A percentile compares a stretch with the other conserved stretches of the same genome.
Evolutionary conservation across 352 stramenopile species (phyloP).

Genomic region (Pythium aquatile): DNA sequence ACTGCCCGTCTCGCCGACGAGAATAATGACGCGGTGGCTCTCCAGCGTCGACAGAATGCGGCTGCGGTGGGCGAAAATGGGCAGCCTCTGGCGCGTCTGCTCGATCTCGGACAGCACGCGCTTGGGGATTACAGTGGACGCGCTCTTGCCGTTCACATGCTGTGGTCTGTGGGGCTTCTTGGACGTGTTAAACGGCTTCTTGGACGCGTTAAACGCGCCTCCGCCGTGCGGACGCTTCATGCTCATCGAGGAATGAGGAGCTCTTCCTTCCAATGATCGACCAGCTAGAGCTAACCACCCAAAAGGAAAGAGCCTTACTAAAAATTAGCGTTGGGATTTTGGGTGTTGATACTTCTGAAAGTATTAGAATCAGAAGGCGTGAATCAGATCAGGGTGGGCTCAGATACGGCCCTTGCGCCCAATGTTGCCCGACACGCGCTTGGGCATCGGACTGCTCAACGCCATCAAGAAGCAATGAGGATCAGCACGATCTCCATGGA

Average conservation of each 20-base stretch:
- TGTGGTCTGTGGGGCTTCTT: constrained; percentile 16
- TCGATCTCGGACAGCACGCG: constrained; percentile 43
- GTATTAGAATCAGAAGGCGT: constrained; percentile 13
- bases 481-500: too few relatives aligned
- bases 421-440: constrained; percentile 36
- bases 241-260: neutral
- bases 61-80: constrained; percentile 70
- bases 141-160: constrained; percentile 1
- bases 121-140: neutral
- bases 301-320: constrained; percentile 1
- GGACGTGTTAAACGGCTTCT: constrained; percentile 12
- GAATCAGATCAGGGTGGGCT: constrained; percentile 3
- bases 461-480: neutral
- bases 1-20: constrained; percentile 88
- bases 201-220: constrained; percentile 9
- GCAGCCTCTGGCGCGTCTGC: constrained; percentile 57
- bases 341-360: constrained; percentile 23
- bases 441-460: constrained; percentile 9
- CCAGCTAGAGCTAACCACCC: constrained; percentile 2
- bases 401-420: constrained; percentile 63
- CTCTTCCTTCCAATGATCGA: constrained; percentile 6
- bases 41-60: constrained; percentile 66
- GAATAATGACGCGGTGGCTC: constrained; percentile 74
- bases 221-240: constrained; percentile 21
- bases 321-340: constrained; percentile 3